Percentiles rank a stretch among this genome's conserved stretches.
Evolutionary conservation across 2,329 filamentous ascomycete genomes (phyloP).

Genomic region (Stagonosporopsis rhizophila): DNA sequence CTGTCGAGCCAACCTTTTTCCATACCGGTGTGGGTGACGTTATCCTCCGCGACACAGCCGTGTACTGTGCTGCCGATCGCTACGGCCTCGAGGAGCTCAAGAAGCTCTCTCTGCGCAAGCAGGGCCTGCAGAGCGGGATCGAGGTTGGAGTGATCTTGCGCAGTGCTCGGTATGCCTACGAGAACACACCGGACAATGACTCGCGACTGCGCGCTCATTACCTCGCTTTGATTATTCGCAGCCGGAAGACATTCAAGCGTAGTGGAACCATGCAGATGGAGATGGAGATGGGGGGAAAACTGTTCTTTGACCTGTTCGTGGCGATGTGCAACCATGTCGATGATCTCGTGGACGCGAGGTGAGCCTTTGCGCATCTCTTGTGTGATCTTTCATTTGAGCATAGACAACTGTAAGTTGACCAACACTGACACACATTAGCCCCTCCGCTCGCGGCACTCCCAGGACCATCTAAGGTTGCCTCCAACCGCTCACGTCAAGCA

Average conservation of each 20-base stretch:
- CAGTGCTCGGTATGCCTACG: slow-evolving; percentile 93
- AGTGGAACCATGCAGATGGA: slow-evolving; percentile 99
- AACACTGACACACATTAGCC: slow-evolving; percentile 25
- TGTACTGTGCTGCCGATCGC: slow-evolving; percentile 91
- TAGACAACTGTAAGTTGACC: slow-evolving; percentile 15
- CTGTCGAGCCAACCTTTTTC: slow-evolving; percentile 77
- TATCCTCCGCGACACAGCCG: slow-evolving; percentile 87
- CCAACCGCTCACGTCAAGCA: slow-evolving; percentile 17
- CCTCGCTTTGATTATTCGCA: slow-evolving; percentile 95
- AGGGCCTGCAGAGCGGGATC: slow-evolving; percentile 90
- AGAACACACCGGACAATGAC: slow-evolving; percentile 91
- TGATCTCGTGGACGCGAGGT: slow-evolving; percentile 86
- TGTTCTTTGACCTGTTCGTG: slow-evolving; percentile 98
- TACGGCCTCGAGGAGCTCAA: slow-evolving; percentile 94
- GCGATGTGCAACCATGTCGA: slow-evolving; percentile 98
- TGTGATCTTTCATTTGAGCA: background rate
- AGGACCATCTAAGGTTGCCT: slow-evolving; percentile 37
- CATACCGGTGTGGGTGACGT: slow-evolving; percentile 76
- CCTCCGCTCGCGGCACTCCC: slow-evolving; percentile 33
- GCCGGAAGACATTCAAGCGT: slow-evolving; percentile 96
- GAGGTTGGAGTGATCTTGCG: slow-evolving; percentile 90
- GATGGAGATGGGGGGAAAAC: slow-evolving; percentile 92
- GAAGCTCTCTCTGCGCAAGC: slow-evolving; percentile 88
- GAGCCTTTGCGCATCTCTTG: slow-evolving; percentile 36
- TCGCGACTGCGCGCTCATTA: slow-evolving; percentile 94